Base-by-base conservation (phyloP, 345 rosid genomes). In the Hibiscus mutabilis region DNA sequence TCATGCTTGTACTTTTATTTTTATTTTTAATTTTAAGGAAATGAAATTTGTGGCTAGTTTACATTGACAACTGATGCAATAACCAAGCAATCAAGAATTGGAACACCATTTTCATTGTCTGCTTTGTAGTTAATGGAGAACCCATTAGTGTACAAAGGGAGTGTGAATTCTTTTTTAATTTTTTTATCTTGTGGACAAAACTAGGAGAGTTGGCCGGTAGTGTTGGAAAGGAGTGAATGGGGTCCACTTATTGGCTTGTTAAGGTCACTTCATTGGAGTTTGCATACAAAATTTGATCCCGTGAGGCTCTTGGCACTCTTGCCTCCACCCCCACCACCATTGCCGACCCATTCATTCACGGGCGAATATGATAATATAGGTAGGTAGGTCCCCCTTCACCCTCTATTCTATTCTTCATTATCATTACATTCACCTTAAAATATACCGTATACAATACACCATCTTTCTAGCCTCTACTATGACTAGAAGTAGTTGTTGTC, bases 311-410 rank as follows among this genome's bases (percentile, higher is more conserved):
- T 53, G 65, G 2, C n/a, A 16, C 15, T 33, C 29, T 13, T 18
- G 18, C 70, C 53, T 58, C 68, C 67, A 12, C 76, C 60, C 71
- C 12, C 59, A 62, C 84, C 82, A 72, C 83, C 24, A 58, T 40
- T 55, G 81, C 85, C 86, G 80, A 68, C 88, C 85, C 85, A 79
- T 82, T 82, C 85, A 79, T 6, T 35, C 40, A 35, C 84, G 83
- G 84, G 83, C 68, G 44, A 33, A 16, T 1, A 46, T 13, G 62
- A 52, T 11, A 69, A 40, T 12, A 61, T 40, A 9, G 42, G 37
- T 49, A 69, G 71, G 70, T 29, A 35, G 40, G 40, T 6, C 40
- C 40, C 37, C 40, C 40, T 35, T 35, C 40, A 35, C 40, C 8
- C 40, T 35, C 40, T 35, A 35, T 35, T 35, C 9, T 35, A 8